These are phyloP conservation scores for Astrocystis sublimbata DNA, from an alignment of 495 filamentous ascomycete species.

Conservation along the genomic window DNA sequence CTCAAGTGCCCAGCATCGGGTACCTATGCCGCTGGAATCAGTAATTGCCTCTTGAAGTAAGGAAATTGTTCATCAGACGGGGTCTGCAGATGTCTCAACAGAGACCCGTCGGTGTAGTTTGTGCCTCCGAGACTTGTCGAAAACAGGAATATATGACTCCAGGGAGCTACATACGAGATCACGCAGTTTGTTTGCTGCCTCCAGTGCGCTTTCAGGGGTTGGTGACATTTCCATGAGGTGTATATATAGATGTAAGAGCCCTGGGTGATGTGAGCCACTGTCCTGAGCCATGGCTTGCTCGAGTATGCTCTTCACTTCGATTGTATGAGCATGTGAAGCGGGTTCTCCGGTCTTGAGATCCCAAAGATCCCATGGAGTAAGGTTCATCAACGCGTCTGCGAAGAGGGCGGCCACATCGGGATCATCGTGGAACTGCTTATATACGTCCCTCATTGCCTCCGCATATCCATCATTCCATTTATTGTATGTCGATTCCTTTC, in stretches of 20 bases:
- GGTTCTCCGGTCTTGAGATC: slow-evolving; percentile 60
- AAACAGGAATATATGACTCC: too few relatives aligned
- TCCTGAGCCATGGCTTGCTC: slow-evolving; percentile 51
- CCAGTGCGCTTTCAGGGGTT: slow-evolving; percentile 59
- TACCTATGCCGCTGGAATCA: too few relatives aligned
- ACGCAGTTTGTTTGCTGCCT: slow-evolving; percentile 59
- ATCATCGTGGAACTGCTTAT: slow-evolving; percentile 54
- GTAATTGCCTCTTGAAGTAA: too few relatives aligned
- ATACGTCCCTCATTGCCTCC: slow-evolving; percentile 59
- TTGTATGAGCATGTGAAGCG: slow-evolving; percentile 51
- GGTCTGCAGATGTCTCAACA: too few relatives aligned
- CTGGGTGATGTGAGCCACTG: slow-evolving; percentile 55
- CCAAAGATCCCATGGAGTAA: slow-evolving; percentile 70
- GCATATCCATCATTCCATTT: slow-evolving; percentile 61
- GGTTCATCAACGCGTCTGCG: slow-evolving; percentile 68
- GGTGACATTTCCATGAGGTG: slow-evolving; percentile 75
- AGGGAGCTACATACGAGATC: too few relatives aligned
- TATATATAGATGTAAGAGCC: slow-evolving; percentile 68
- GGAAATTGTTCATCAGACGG: too few relatives aligned
- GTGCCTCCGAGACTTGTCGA: too few relatives aligned
- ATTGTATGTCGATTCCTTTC: slow-evolving; percentile 56
- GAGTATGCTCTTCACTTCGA: slow-evolving; percentile 58
- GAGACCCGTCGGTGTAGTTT: too few relatives aligned
- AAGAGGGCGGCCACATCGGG: slow-evolving; percentile 63
- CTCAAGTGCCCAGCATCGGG: slow-evolving; percentile 70